Evolutionary conservation across 2,329 filamentous ascomycete species (phyloP).

Genomic region (Epichloe gansuensis): DNA sequence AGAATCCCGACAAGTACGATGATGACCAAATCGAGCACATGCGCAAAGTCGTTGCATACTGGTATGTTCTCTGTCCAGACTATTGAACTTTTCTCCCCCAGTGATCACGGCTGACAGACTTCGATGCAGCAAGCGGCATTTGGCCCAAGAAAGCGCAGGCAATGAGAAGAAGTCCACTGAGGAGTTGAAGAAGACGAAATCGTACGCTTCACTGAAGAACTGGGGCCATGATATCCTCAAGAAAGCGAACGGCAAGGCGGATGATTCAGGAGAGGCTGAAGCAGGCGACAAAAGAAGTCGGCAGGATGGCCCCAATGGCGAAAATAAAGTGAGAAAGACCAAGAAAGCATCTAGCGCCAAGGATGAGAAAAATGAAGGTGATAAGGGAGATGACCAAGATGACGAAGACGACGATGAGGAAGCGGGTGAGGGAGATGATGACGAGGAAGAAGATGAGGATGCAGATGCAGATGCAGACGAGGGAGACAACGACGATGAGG

Average conservation of each 20-base stretch:
- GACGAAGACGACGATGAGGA: constrained; percentile 4
- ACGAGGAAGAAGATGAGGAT: constrained; percentile 4
- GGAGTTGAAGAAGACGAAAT: constrained; percentile 35
- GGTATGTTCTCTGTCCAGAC: constrained; percentile 19
- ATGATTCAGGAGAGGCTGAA: constrained; percentile 6
- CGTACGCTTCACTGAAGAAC: constrained; percentile 48
- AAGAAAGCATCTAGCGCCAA: constrained; percentile 4
- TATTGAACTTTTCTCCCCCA: background rate
- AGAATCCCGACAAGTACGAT: constrained; percentile 41
- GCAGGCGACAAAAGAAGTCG: constrained; percentile 18
- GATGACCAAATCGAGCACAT: constrained; percentile 44
- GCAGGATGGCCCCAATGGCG: constrained; percentile 10
- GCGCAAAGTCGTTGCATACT: constrained; percentile 51
- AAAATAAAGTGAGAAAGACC: constrained; percentile 22
- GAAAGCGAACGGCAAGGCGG: constrained; percentile 12
- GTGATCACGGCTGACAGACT: background rate
- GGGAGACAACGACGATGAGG: too few species aligned
- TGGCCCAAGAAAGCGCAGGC: constrained; percentile 48
- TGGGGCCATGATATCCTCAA: constrained; percentile 45
- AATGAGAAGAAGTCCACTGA: constrained; percentile 38
- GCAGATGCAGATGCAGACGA: background rate
- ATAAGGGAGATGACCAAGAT: background rate
- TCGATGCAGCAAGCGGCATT: constrained; percentile 40
- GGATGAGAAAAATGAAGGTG: background rate
- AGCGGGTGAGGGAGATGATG: background rate